Percentiles rank a stretch among this genome's conserved stretches.
Conservation (phyloP, 148 eudicot species). For the Silene uniflora region DNA sequence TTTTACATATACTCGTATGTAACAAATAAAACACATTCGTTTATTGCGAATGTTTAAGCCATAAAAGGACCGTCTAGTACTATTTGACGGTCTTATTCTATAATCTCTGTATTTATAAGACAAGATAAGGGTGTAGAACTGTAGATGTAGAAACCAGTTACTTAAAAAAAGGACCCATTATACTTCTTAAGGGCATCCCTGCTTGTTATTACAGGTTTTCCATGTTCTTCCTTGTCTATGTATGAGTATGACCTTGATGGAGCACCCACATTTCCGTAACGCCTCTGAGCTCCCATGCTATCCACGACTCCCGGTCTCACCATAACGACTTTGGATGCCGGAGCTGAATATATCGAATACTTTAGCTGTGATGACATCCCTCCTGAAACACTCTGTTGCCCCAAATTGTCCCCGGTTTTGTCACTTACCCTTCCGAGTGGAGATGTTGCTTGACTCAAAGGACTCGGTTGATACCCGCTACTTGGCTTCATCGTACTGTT, state of each 20-base stretch:
- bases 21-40: no score
- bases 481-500: constrained; percentile 12
- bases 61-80: no score
- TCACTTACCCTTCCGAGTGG: constrained; percentile 2
- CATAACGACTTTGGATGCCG: neutral
- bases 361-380: neutral
- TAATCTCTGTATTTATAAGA: no score
- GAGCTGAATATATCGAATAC: neutral
- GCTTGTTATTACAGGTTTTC: neutral
- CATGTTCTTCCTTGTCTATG: neutral
- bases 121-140: no score
- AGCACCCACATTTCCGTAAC: constrained; percentile 15
- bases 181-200: constrained; percentile 9
- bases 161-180: neutral
- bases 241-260: neutral
- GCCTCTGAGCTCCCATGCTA: constrained; percentile 16
- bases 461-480: neutral
- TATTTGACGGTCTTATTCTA: no score
- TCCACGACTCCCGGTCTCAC: neutral
- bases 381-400: neutral
- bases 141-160: neutral
- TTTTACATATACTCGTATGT: no score
- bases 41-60: no score
- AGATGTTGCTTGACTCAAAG: neutral
- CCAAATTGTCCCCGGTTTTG: neutral